phyloP scores from a whole-genome alignment of 2,329 filamentous ascomycete genomes.

The Paraphaeosphaeria minitans region DNA sequence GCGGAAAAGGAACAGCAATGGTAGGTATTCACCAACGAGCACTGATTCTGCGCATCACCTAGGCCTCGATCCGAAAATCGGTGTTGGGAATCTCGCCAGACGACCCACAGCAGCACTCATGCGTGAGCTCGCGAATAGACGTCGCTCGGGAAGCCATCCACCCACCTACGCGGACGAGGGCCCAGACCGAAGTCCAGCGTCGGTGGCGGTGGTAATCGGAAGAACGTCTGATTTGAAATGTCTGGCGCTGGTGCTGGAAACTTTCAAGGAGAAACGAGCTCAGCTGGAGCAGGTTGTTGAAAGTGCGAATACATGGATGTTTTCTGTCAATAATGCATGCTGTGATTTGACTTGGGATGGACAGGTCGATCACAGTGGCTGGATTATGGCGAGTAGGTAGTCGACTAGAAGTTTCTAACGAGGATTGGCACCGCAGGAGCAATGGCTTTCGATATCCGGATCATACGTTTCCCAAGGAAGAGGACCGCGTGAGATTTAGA shows the following conservation, averaged over 20 bases:
- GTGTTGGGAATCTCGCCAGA: not conserved
- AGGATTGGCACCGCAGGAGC: not conserved
- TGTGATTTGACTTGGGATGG: not conserved
- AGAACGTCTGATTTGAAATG: not conserved
- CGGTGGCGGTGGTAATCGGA: not conserved
- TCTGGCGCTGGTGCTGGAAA: not conserved
- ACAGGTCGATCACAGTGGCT: not conserved
- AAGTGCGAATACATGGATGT: not conserved
- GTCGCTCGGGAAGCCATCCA: not conserved
- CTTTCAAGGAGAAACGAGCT: not conserved
- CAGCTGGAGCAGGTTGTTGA: not conserved
- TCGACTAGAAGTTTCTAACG: not conserved
- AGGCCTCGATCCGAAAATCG: not conserved
- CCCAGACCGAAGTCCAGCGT: not conserved
- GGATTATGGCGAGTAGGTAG: not conserved
- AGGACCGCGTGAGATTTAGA: not conserved
- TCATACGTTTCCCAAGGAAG: not conserved
- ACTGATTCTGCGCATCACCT: not conserved
- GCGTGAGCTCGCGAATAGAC: not conserved
- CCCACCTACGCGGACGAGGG: not conserved
- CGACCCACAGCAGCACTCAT: not conserved
- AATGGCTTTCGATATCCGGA: not conserved
- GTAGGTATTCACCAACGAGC: not conserved
- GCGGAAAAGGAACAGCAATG: no score
- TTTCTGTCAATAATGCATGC: not conserved